Conservation (phyloP, 2,329 filamentous ascomycete genomes). For the Alternaria tenuissima region DNA sequence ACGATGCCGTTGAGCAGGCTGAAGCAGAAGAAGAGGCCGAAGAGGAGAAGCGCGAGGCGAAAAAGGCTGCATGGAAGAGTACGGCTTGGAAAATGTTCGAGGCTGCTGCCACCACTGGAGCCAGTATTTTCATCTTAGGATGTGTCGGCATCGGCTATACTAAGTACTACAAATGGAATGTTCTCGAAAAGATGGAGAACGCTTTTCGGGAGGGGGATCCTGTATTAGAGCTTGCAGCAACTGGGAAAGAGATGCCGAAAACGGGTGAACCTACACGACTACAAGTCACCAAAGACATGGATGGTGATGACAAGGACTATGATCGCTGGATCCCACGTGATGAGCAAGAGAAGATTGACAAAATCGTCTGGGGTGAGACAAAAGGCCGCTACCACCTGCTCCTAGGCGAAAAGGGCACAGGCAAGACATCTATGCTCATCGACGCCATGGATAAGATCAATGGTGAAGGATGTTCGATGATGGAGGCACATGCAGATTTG, state of each 20-base stretch:
- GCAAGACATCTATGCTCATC: conserved; percentile 95
- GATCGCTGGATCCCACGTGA: conserved; percentile 83
- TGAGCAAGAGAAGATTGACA: conserved; percentile 82
- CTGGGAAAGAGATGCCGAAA: conserved; percentile 44
- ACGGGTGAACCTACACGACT: conserved; percentile 28
- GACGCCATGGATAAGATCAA: conserved; percentile 94
- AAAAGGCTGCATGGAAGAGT: conserved; percentile 43
- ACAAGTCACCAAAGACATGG: conserved; percentile 23
- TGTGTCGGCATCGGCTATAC: conserved; percentile 58
- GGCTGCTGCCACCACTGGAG: conserved; percentile 59
- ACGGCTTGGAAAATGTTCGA: conserved; percentile 63
- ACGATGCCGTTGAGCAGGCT: conserved; percentile 45
- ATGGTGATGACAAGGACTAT: conserved; percentile 59
- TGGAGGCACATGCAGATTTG: conserved; percentile 92
- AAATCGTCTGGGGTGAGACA: conserved; percentile 77
- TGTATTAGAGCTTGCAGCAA: conserved; percentile 72
- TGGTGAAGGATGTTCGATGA: conserved; percentile 90
- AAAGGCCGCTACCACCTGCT: conserved; percentile 89
- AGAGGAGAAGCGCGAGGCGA: conserved; percentile 20
- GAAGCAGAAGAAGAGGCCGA: conserved; percentile 19
- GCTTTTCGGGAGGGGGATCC: conserved; percentile 94
- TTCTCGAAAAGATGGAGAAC: conserved; percentile 90
- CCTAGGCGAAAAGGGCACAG: conserved; percentile 93
- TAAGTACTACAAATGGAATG: conserved; percentile 81
- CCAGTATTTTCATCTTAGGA: conserved; percentile 59